phyloP scores from a whole-genome alignment of 345 rosid genomes.

The Xanthoceras sorbifolium region DNA sequence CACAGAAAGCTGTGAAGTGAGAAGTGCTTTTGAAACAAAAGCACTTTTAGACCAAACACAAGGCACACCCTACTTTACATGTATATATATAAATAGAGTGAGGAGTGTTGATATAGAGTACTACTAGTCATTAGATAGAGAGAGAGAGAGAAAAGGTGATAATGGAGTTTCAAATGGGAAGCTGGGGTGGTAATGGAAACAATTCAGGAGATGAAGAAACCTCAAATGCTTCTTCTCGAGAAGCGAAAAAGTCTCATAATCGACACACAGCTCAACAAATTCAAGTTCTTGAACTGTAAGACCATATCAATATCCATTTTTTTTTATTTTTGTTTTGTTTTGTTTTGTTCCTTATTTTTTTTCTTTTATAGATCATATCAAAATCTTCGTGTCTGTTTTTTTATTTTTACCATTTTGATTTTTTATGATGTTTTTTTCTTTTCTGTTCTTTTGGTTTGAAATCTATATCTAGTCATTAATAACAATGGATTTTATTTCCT shows the following conservation, averaged over 20 bases:
- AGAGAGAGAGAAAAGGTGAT: not conserved
- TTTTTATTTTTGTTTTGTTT: not conserved
- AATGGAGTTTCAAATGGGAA: conserved; percentile 30
- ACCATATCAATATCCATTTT: not conserved
- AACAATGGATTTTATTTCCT: not conserved
- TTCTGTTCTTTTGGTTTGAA: not conserved
- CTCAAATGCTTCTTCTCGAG: conserved; percentile 9
- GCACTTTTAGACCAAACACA: not conserved
- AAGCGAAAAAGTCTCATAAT: conserved; percentile 35
- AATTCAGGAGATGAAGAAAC: conserved; percentile 39
- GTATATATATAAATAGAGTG: not conserved
- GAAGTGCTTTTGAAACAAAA: not conserved
- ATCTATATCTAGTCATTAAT: no score
- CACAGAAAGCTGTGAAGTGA: not conserved
- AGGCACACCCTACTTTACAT: not conserved
- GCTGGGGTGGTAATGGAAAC: conserved; percentile 28
- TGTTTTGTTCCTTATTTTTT: no score
- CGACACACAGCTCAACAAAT: conserved; percentile 62
- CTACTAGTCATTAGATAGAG: not conserved
- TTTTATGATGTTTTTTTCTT: no score
- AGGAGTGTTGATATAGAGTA: not conserved
- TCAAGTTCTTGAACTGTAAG: conserved; percentile 57
- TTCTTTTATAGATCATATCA: not conserved
- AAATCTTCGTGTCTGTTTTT: not conserved
- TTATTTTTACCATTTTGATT: no score